phyloP scores from a whole-genome alignment of 352 stramenopile genomes.

The Pythium aphanidermatum region DNA sequence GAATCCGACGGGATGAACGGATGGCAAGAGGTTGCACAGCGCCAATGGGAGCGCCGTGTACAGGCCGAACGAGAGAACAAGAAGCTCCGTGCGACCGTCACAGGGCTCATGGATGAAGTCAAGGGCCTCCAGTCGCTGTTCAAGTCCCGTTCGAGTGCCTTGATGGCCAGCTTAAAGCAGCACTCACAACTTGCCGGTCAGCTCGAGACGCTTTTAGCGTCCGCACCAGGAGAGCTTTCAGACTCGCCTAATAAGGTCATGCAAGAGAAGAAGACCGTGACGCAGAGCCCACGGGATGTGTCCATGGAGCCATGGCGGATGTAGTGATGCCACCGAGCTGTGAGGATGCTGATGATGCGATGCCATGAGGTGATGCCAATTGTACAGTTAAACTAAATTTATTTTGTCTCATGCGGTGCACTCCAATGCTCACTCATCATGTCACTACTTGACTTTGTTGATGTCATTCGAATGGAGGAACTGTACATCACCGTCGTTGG shows the following conservation, averaged over 20 bases:
- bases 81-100: conserved; percentile 7
- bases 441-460: neutral
- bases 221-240: neutral
- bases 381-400: conserved; percentile 8
- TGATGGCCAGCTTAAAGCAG: conserved; percentile 14
- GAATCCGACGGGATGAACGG: neutral
- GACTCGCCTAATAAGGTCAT: neutral
- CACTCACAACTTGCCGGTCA: conserved; percentile 8
- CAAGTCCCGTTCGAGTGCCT: conserved; percentile 15
- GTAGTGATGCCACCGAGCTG: neutral
- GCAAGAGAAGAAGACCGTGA: neutral
- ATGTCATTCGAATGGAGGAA: neutral
- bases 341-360: neutral
- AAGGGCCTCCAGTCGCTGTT: conserved; percentile 17
- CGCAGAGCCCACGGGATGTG: conserved; percentile 15
- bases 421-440: neutral
- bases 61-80: conserved; percentile 16
- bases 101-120: conserved; percentile 12
- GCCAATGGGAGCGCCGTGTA: conserved; percentile 12
- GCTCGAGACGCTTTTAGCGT: conserved; percentile 4
- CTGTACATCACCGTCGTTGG: no score
- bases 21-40: conserved; percentile 14
- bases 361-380: neutral
- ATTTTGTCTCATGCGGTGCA: conserved; percentile 1
- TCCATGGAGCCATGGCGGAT: conserved; percentile 8